These are phyloP conservation scores for Debaryomycetaceae sp. DNA, from an alignment of 1,139 yeast species.

Conservation along the genomic window DNA sequence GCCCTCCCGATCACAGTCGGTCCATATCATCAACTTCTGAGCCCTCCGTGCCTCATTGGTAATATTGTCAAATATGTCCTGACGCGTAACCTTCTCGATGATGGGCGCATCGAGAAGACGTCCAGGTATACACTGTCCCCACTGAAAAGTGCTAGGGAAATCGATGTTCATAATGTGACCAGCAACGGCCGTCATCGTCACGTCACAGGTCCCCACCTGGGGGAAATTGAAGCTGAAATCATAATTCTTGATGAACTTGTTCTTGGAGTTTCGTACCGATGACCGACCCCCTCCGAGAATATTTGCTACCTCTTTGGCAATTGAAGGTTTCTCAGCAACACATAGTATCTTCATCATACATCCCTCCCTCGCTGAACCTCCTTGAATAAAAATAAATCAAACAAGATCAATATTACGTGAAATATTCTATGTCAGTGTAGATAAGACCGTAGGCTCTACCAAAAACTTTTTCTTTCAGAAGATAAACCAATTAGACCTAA, in stretches of 20 bases:
- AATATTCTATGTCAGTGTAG: too few relatives aligned
- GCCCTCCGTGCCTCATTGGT: constrained; percentile 59
- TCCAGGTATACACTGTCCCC: constrained; percentile 71
- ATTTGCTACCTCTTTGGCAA: constrained; percentile 79
- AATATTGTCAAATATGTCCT: constrained; percentile 67
- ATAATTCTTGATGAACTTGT: constrained; percentile 74
- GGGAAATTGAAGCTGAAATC: constrained; percentile 67
- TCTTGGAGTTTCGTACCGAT: constrained; percentile 45
- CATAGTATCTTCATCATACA: constrained; percentile 68
- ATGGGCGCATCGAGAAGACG: constrained; percentile 68
- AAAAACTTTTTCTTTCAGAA: too few relatives aligned
- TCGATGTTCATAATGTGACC: constrained; percentile 78
- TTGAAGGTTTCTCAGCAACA: constrained; percentile 97
- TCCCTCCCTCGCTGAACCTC: background rate
- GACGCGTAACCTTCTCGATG: constrained; percentile 34
- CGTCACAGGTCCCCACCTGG: constrained; percentile 63
- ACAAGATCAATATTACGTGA: too few relatives aligned
- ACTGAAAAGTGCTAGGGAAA: constrained; percentile 59
- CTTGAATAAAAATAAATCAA: too few relatives aligned
- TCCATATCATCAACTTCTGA: constrained; percentile 84
- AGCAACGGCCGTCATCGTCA: constrained; percentile 86
- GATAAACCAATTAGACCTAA: too few relatives aligned
- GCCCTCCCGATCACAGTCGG: constrained; percentile 98
- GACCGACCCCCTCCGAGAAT: constrained; percentile 73
- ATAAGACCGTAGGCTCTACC: too few relatives aligned